A percentile compares a stretch with the other conserved stretches of the same genome.
phyloP scores from a whole-genome alignment of 2,329 filamentous ascomycete genomes.

The Dactylonectria estremocensis region DNA sequence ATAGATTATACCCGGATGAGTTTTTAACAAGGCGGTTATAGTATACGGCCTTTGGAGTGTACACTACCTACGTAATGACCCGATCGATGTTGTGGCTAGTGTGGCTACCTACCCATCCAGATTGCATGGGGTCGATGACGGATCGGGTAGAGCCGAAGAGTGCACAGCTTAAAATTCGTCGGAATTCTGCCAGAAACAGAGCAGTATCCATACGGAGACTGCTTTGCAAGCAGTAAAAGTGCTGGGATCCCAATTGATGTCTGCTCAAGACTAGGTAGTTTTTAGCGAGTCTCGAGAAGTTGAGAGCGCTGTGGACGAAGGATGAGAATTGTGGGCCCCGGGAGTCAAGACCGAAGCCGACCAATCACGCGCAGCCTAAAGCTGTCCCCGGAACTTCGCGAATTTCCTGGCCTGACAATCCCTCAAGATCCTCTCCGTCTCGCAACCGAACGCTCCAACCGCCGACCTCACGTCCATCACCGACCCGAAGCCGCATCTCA shows the following conservation, averaged over 20 bases:
- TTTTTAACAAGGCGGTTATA: no score
- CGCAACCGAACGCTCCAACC: slow-evolving; percentile 48
- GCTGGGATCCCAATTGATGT: background rate
- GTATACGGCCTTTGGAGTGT: no score
- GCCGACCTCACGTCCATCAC: slow-evolving; percentile 47
- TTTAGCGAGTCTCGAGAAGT: background rate
- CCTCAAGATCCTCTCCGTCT: slow-evolving; percentile 49
- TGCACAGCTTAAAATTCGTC: no score
- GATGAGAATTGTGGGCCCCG: slow-evolving; percentile 43
- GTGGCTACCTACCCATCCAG: no score
- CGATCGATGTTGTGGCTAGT: no score
- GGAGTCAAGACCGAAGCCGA: slow-evolving; percentile 20
- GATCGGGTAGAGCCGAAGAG: no score
- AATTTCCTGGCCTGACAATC: slow-evolving; percentile 55
- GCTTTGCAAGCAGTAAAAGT: background rate
- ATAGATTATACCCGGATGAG: no score
- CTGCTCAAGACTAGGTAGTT: background rate
- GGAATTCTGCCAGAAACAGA: no score
- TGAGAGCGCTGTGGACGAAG: background rate
- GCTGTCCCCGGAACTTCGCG: slow-evolving; percentile 52
- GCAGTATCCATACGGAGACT: no score
- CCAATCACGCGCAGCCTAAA: slow-evolving; percentile 54
- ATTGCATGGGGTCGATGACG: no score
- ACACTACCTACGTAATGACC: no score
- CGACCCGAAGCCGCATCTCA: slow-evolving; percentile 41